phyloP scores from a whole-genome alignment of 805 yeast genomes.

The Schwanniomyces vanrijiae region DNA sequence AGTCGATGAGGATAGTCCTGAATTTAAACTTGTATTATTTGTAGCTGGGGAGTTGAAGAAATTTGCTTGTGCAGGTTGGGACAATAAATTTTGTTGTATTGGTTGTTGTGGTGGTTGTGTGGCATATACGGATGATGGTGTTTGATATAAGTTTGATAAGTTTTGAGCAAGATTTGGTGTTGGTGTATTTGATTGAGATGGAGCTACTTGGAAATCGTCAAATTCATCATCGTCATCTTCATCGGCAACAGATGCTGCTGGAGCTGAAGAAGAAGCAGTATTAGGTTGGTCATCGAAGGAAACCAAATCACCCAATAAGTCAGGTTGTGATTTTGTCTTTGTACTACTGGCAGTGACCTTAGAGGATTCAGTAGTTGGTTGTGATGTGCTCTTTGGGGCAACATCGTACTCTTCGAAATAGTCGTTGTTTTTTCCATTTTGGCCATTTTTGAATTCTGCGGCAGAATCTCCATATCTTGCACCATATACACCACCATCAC shows the following conservation, averaged over 20 bases:
- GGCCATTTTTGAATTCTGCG: conserved; percentile 36
- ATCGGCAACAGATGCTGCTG: conserved; percentile 12
- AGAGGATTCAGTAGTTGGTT: conserved; percentile 38
- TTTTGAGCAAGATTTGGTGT: conserved; percentile 11
- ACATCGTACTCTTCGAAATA: conserved; percentile 65
- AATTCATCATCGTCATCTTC: conserved; percentile 69
- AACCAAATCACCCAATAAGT: conserved; percentile 49
- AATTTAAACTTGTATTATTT: background rate
- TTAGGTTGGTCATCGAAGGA: conserved; percentile 38
- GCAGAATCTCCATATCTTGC: conserved; percentile 63
- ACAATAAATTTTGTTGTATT: conserved; percentile 6
- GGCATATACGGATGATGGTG: conserved; percentile 16
- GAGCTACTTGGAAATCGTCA: conserved; percentile 78
- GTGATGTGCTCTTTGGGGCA: conserved; percentile 26
- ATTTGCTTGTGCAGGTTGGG: conserved; percentile 8
- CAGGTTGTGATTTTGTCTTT: conserved; percentile 33
- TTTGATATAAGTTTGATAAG: conserved; percentile 19
- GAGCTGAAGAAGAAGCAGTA: conserved; percentile 14
- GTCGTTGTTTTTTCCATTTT: conserved; percentile 34
- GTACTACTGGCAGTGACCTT: conserved; percentile 31
- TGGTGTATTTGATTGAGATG: conserved; percentile 26
- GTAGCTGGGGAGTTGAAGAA: conserved; percentile 2
- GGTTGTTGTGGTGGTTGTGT: conserved; percentile 13
- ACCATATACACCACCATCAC: conserved; percentile 73
- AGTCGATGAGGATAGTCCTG: conserved; percentile 29